Evolutionary conservation across 352 stramenopile species (phyloP), one percentile per base, ranked within the genome.

Genomic region (Phytopythium aichiense): DNA sequence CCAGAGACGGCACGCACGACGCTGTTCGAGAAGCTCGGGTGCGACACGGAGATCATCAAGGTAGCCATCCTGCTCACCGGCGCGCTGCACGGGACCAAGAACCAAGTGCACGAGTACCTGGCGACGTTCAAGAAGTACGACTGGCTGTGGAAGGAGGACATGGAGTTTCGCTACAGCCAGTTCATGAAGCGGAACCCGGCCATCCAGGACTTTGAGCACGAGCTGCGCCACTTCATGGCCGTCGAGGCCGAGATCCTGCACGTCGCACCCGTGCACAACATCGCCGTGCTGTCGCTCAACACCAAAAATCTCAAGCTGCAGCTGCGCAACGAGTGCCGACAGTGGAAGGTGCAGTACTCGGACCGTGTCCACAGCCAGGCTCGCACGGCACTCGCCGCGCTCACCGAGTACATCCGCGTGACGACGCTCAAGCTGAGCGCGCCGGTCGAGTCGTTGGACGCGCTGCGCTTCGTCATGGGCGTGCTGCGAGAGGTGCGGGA

Each of bases 61-160:
- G 80, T 95, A 25, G 82, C 84, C 13, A 88, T 96, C 49, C 61
- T 96, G 30, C 76, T 96, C 9, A 95, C 88, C 4, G 88, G 88
- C 18, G 84, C 85, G 15, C 58, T 96, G 8, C 80, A 94, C 38
- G 87, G 87, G 30, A 95, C 87, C 13, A 91, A 91, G 61, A 92
- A 94, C 46, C 81, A 94, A 38, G 86, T 95, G 0, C 79, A 91
- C 42, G 83, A 93, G 18, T 95, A 93, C 62, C 68, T 95, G 15
- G 71, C 73, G 8, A 73, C 74, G n/a, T 96, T 96, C 54, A 89
- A 89, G 57, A 89, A 93, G 60, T 95, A 95, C 64, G 87, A 95
- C 60, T 96, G 88, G 88, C 78, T 96, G 3, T 96, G 88, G 88
- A 94, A 92, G 62, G 85, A 94, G 61, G 88, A 96, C 62, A 94